These are phyloP conservation scores for Solanum corneliomulleri DNA, from an alignment of 257 asterid species.

Conservation along the genomic window DNA sequence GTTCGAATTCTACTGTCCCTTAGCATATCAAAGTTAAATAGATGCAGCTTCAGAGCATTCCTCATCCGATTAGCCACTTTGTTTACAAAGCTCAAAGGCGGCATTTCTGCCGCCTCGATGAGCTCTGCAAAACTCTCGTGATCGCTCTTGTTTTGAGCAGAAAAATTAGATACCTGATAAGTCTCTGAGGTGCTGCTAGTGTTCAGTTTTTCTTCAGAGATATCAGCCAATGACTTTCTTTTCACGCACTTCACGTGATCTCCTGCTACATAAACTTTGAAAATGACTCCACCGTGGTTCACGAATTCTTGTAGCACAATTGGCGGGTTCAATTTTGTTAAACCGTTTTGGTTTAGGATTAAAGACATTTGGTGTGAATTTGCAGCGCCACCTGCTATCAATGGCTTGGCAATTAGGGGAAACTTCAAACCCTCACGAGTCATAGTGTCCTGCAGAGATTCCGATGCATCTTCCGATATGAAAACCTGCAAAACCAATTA, in stretches of 20 bases:
- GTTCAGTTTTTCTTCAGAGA: constrained; percentile 16
- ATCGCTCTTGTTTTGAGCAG: constrained; percentile 23
- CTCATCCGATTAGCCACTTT: constrained; percentile 50
- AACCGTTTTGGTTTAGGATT: constrained; percentile 42
- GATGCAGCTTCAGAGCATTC: constrained; percentile 48
- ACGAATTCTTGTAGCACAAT: constrained; percentile 75
- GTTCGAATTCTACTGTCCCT: constrained; percentile 36
- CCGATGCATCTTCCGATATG: constrained; percentile 20
- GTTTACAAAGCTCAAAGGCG: constrained; percentile 39
- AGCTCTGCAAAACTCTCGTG: constrained; percentile 12
- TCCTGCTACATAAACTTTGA: constrained; percentile 77
- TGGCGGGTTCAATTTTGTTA: constrained; percentile 34
- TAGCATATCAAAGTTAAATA: constrained; percentile 73
- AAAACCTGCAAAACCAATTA: constrained; percentile 26
- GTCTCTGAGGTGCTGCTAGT: constrained; percentile 4
- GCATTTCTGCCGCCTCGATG: constrained; percentile 36
- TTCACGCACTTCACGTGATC: constrained; percentile 48
- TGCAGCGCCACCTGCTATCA: constrained; percentile 46
- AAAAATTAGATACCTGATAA: constrained; percentile 55
- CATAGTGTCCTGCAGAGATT: background rate
- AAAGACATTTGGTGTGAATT: constrained; percentile 65
- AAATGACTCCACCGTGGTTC: constrained; percentile 82
- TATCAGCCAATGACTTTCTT: constrained; percentile 55
- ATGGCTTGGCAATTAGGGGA: constrained; percentile 68
- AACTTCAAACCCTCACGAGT: constrained; percentile 14